phyloP scores from a whole-genome alignment of 768 basidiomycete species.

The Melanogaster broomeanus region DNA sequence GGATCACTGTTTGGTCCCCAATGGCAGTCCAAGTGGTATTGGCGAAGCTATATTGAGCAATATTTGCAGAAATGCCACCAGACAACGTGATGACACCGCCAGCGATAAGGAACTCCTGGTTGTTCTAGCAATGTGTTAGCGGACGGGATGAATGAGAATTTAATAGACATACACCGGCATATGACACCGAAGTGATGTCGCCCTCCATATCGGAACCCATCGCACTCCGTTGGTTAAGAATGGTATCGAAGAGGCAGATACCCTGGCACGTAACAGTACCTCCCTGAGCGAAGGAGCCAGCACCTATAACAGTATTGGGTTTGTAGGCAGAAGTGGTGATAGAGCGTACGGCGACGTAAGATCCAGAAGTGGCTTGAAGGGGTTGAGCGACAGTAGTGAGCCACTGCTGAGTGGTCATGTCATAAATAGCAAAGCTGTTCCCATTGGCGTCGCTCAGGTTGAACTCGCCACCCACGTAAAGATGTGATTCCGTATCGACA shows the following conservation, averaged over 20 bases:
- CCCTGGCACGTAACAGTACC: constrained; percentile 74
- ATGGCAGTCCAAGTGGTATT: constrained; percentile 77
- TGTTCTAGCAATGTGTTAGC: constrained; percentile 43
- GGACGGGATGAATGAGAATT: neutral
- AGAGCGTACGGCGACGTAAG: constrained; percentile 66
- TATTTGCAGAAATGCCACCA: constrained; percentile 64
- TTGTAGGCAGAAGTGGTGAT: constrained; percentile 64
- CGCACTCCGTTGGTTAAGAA: constrained; percentile 72
- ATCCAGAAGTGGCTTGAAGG: constrained; percentile 56
- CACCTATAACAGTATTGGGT: constrained; percentile 69
- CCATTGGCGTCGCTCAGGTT: constrained; percentile 54
- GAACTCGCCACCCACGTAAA: constrained; percentile 89
- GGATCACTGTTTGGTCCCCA: constrained; percentile 60
- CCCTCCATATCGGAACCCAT: constrained; percentile 83
- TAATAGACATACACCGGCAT: constrained; percentile 67
- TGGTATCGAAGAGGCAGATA: constrained; percentile 75
- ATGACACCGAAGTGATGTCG: constrained; percentile 74
- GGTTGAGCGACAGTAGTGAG: constrained; percentile 55
- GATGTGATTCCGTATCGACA: constrained; percentile 57
- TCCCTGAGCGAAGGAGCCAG: constrained; percentile 83
- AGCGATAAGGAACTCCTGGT: constrained; percentile 72
- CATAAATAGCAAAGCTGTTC: constrained; percentile 79
- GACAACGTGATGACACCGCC: constrained; percentile 76
- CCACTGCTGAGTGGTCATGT: constrained; percentile 69
- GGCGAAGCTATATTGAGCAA: constrained; percentile 69